These are phyloP conservation scores for Chondrus crispus DNA, from an alignment of 23 red algal genomes.

Conservation along the genomic window DNA sequence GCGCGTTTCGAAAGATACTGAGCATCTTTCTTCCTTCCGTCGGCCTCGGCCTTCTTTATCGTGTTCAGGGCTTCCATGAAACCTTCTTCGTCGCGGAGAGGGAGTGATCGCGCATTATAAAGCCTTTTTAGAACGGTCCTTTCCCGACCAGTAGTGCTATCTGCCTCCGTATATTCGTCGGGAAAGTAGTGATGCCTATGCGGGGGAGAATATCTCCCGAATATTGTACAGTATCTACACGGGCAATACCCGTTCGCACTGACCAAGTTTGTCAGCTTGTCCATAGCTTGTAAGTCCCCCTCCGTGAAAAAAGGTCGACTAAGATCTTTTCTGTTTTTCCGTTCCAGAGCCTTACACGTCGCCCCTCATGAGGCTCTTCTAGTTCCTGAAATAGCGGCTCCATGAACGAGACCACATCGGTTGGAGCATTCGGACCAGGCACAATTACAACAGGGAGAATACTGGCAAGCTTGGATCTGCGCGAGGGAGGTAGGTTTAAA, in stretches of 20 bases:
- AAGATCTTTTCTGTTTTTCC: too few relatives aligned
- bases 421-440: neutral
- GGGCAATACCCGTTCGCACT: neutral
- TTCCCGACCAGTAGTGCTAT: neutral
- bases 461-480: neutral
- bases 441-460: neutral
- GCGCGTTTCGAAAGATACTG: neutral
- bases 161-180: neutral
- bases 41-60: neutral
- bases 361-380: neutral
- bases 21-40: neutral
- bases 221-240: neutral
- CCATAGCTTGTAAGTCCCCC: neutral
- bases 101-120: neutral
- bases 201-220: neutral
- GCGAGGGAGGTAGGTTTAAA: neutral
- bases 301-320: too few relatives aligned
- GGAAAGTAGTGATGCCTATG: neutral
- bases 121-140: neutral
- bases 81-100: neutral
- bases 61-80: neutral
- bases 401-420: neutral
- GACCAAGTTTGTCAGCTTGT: conserved; percentile 4
- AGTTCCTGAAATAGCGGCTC: neutral
- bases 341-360: too few relatives aligned